phyloP scores from a whole-genome alignment of 441 rosid genomes.

The Populus hybrid region DNA sequence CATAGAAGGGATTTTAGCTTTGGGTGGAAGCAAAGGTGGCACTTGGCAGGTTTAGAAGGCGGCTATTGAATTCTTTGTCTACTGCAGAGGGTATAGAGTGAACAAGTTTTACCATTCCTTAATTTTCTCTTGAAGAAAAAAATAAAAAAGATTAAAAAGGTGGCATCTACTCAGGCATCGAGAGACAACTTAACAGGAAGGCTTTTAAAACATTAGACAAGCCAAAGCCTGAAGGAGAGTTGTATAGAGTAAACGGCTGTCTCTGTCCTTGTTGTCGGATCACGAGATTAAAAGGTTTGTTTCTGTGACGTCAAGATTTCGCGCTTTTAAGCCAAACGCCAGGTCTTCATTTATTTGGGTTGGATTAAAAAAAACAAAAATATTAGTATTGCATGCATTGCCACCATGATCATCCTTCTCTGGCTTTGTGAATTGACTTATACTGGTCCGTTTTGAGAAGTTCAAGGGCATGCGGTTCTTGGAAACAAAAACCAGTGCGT shows the following conservation, averaged over 20 bases:
- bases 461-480: background rate
- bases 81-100: slow-evolving; percentile 8
- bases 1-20: background rate
- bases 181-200: slow-evolving; percentile 20
- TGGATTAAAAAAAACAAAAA: no score
- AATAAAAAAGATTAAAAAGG: background rate
- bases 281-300: background rate
- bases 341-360: background rate
- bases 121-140: background rate
- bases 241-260: slow-evolving; percentile 26
- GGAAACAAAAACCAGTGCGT: background rate
- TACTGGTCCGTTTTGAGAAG: background rate
- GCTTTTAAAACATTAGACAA: background rate
- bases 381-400: background rate
- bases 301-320: slow-evolving; percentile 24
- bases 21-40: slow-evolving; percentile 17
- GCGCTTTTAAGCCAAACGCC: slow-evolving; percentile 12
- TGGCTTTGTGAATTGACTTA: background rate
- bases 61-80: slow-evolving; percentile 31
- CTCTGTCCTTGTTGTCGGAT: slow-evolving; percentile 37
- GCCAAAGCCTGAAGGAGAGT: slow-evolving; percentile 7
- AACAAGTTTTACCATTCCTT: background rate
- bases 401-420: background rate
- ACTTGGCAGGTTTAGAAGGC: slow-evolving; percentile 19
- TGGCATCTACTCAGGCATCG: background rate